A percentile compares a stretch with the other conserved stretches of the same genome.
These are phyloP conservation scores for Blastocystis sp. DNA, from an alignment of 352 stramenopile species.

Conservation along the genomic window DNA sequence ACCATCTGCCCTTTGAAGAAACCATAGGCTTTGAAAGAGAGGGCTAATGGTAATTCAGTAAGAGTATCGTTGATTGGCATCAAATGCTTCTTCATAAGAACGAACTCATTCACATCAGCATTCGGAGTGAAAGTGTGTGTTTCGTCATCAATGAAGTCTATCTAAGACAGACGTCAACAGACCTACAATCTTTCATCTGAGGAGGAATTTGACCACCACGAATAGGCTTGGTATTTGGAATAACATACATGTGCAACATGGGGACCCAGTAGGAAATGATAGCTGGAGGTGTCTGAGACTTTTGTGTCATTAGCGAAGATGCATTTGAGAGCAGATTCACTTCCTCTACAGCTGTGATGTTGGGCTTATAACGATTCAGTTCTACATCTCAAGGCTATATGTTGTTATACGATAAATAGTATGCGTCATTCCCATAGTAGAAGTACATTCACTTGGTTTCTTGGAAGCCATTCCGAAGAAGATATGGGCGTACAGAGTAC, in stretches of 20 bases:
- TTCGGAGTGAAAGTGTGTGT: slow-evolving; percentile 75
- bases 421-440: background rate
- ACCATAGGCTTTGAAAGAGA: slow-evolving; percentile 77
- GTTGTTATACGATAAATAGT: slow-evolving; percentile 11
- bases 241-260: slow-evolving; percentile 57
- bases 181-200: slow-evolving; percentile 57
- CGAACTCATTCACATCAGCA: slow-evolving; percentile 73
- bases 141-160: slow-evolving; percentile 70
- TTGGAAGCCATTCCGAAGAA: slow-evolving; percentile 68
- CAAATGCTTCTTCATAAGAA: slow-evolving; percentile 74
- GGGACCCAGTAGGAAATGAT: slow-evolving; percentile 60
- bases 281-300: background rate
- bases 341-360: slow-evolving; percentile 35
- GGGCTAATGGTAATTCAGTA: slow-evolving; percentile 73
- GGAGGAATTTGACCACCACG: slow-evolving; percentile 37
- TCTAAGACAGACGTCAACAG: slow-evolving; percentile 63
- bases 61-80: slow-evolving; percentile 80
- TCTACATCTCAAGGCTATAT: background rate
- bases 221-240: slow-evolving; percentile 32
- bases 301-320: slow-evolving; percentile 47
- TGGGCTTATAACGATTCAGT: slow-evolving; percentile 57
- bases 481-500: slow-evolving; percentile 76
- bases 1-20: slow-evolving; percentile 85
- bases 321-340: slow-evolving; percentile 32
- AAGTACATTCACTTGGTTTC: background rate